These are phyloP conservation scores for Daldinia concentrica DNA, from an alignment of 495 filamentous ascomycete species.

Conservation along the genomic window DNA sequence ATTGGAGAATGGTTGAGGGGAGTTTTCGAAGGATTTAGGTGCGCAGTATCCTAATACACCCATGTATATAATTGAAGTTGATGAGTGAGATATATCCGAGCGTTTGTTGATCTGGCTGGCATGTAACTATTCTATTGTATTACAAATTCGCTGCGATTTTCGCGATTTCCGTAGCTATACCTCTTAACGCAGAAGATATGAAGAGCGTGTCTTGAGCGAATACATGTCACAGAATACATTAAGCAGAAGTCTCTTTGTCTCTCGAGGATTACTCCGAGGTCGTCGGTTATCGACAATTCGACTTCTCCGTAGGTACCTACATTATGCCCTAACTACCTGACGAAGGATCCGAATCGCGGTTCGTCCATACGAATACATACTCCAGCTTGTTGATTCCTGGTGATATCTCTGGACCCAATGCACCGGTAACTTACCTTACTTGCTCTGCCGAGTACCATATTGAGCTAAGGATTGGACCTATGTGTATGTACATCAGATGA, in stretches of 20 bases:
- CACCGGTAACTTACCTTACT: conserved; percentile 32
- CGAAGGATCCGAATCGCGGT: conserved; percentile 19
- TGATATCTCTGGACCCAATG: conserved; percentile 27
- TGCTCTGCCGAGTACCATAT: conserved; percentile 12
- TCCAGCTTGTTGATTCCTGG: conserved; percentile 1
- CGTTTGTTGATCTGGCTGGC: conserved; percentile 7
- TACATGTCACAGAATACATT: conserved; percentile 7
- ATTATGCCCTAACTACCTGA: neutral
- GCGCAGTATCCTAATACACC: conserved; percentile 25
- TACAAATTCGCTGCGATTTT: conserved; percentile 1
- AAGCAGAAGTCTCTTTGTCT: conserved; percentile 6
- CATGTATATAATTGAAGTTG: conserved; percentile 32
- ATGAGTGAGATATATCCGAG: conserved; percentile 33
- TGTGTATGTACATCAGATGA: conserved; percentile 24
- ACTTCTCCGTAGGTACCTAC: conserved; percentile 10
- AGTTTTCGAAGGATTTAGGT: conserved; percentile 31
- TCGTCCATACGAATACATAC: neutral
- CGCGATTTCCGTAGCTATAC: conserved; percentile 8
- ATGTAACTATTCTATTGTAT: conserved; percentile 25
- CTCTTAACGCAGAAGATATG: conserved; percentile 12
- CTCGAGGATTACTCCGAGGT: conserved; percentile 8
- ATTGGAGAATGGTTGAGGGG: neutral
- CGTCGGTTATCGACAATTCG: conserved; percentile 4
- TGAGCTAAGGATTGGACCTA: conserved; percentile 5
- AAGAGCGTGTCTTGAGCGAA: conserved; percentile 14